Base-by-base conservation (phyloP, 306 rosid species). In the Vigna hirtella region DNA sequence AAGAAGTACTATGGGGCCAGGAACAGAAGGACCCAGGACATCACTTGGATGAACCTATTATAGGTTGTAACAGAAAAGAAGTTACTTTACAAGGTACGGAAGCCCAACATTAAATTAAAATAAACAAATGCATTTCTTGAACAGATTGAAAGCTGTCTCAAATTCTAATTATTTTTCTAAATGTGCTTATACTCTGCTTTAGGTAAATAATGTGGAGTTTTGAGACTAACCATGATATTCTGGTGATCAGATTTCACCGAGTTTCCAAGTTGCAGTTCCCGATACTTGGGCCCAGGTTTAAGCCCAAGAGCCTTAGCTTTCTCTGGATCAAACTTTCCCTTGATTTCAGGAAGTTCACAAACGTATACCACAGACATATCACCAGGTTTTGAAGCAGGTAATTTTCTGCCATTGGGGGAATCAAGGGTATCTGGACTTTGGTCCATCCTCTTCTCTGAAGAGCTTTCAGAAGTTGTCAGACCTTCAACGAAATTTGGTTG, bases 1-100 rank as follows among this genome's bases (percentile, higher is more conserved):
- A 55, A 95, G 88, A n/a, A 95, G 83, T 63, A 95, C 98, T 81
- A 89, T 68, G 47, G 98, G 98, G 76, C 98, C 98, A 63, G 98
- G 97, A 83, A 86, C 82, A 26, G 98, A 92, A 64, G 98, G 93
- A 56, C 73, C 98, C 90, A 95, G 65, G 72, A 95, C 98, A 88
- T 95, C 98, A 84, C 92, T 86, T 83, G 98, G 98, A 84, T 88
- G 86, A 85, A 95, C 90, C 98, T 95, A 86, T 83, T 67, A 47
- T 47, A 76, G 43, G 85, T 83, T 67, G 51, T 34, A 73, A 36
- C 36, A 76, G 77, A 59, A 74, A 78, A 79, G 70, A 18, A 51
- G 52, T 13, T 36, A 40, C 45, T 69, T 73, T 66, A 75, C 80
- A 47, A 74, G 16, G 67, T 56, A 76, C n/a, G 42, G 49, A 72